Evolutionary conservation across 139 green algal species (phyloP), one percentile per base, ranked within the genome.

Genomic region (Chlamydomonas eustigma): DNA sequence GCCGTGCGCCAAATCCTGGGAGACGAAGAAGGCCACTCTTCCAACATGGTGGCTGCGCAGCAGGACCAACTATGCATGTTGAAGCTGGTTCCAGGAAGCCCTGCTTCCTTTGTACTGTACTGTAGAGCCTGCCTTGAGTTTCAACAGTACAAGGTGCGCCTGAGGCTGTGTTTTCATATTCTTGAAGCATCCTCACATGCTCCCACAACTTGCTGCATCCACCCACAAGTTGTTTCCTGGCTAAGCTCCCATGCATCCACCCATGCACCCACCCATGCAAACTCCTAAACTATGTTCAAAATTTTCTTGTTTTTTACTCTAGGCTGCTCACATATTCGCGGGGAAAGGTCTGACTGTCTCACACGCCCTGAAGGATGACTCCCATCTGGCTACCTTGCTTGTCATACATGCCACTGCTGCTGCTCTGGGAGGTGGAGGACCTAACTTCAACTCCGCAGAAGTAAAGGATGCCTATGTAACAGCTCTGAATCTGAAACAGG

Each of bases 141-240:
- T n/a, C 66, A 73, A 24, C 66, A 73, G 66, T 31, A 68, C 52
- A 68, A 68, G 52, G 52, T 68, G 44, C 12, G 44, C 44, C 44
- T 18, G 44, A 58, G 44, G 44, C 18, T 58, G 44, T 12, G 18
- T 58, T 18, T 58, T 18, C 44, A 58, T 18, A 58, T 18, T 18
- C 44, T 58, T 58, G 44, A 28, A n/a, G n/a, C n/a, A n/a, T n/a
- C n/a, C n/a, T n/a, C n/a, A n/a, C n/a, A n/a, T n/a, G n/a, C 22
- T 58, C 44, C 44, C 44, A 58, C 44, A 22, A 58, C 44, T 28
- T 28, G 22, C 44, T 58, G 44, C 52, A 37, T 25, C 52, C 12
- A 33, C 52, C 18, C 52, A 37, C 52, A 68, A 31, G n/a, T 31
- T 68, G 6, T 68, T 25, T 28, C n/a, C 52, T 8, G 8, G 4